Conservation (phyloP, 139 green algal genomes). For the Closterium sp. region DNA sequence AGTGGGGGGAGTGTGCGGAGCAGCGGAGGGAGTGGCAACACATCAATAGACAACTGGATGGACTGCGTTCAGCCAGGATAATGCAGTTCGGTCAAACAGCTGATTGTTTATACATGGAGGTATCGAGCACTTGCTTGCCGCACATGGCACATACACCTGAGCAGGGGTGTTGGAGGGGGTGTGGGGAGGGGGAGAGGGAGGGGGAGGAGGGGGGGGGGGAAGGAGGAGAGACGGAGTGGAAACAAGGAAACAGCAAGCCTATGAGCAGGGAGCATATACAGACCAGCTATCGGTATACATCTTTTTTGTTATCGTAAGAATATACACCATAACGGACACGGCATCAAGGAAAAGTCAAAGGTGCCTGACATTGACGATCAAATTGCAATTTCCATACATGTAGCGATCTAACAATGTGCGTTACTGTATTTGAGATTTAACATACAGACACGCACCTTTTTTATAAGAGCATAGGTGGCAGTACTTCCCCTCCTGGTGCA, state of each 20-base stretch:
- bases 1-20: background rate
- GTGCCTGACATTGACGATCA: too few species aligned
- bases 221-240: too few species aligned
- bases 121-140: conserved; percentile 46
- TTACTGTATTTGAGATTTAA: background rate
- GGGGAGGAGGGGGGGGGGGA: too few species aligned
- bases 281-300: too few species aligned
- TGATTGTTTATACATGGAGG: conserved; percentile 48
- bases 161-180: background rate
- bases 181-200: background rate
- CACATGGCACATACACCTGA: conserved; percentile 53
- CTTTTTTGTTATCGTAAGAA: too few species aligned
- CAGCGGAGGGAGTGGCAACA: background rate
- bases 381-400: too few species aligned
- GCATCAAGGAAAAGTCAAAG: too few species aligned
- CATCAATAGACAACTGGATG: too few species aligned
- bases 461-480: conserved; percentile 54
- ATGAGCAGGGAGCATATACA: background rate
- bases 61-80: too few species aligned
- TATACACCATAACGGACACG: too few species aligned
- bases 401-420: too few species aligned
- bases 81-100: conserved; percentile 26
- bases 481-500: conserved; percentile 52
- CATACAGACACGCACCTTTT: conserved; percentile 32
- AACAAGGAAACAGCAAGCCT: background rate